Conservation (phyloP, 2,329 filamentous ascomycete species). For the Didymella lethalis region DNA sequence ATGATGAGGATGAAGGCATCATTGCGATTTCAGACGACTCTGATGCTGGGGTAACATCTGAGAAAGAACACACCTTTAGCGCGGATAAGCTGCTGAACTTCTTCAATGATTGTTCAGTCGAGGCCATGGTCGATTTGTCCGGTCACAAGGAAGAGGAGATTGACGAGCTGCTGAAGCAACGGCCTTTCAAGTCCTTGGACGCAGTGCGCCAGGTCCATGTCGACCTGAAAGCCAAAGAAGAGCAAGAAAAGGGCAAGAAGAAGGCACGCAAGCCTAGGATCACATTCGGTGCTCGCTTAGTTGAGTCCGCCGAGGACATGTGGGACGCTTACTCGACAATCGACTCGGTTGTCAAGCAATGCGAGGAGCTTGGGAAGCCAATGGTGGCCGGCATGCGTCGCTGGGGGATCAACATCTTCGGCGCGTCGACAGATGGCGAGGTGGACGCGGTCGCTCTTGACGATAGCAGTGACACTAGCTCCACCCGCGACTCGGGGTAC, state of each 20-base stretch:
- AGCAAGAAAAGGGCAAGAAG: constrained; percentile 44
- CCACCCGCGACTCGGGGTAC: constrained; percentile 70
- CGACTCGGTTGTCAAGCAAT: constrained; percentile 79
- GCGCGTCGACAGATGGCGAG: constrained; percentile 66
- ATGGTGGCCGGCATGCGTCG: constrained; percentile 69
- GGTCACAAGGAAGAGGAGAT: constrained; percentile 75
- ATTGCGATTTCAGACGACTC: constrained; percentile 54
- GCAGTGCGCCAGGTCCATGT: constrained; percentile 70
- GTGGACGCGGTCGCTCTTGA: constrained; percentile 66
- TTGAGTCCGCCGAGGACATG: constrained; percentile 75
- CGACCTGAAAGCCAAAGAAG: constrained; percentile 32
- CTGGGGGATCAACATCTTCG: constrained; percentile 73
- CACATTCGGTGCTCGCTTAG: constrained; percentile 70
- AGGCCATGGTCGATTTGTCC: constrained; percentile 83
- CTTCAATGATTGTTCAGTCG: constrained; percentile 79
- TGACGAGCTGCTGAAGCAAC: constrained; percentile 72
- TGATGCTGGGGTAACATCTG: constrained; percentile 49
- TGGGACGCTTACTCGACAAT: constrained; percentile 82
- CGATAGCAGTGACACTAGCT: constrained; percentile 49
- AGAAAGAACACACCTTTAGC: constrained; percentile 45
- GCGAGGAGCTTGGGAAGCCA: constrained; percentile 75
- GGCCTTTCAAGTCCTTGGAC: constrained; percentile 75
- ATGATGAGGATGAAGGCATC: constrained; percentile 47
- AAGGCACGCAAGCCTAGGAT: constrained; percentile 52
- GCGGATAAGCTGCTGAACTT: constrained; percentile 73